Conservation (phyloP, 1,139 yeast genomes). For the Debaryomyces sp. region DNA sequence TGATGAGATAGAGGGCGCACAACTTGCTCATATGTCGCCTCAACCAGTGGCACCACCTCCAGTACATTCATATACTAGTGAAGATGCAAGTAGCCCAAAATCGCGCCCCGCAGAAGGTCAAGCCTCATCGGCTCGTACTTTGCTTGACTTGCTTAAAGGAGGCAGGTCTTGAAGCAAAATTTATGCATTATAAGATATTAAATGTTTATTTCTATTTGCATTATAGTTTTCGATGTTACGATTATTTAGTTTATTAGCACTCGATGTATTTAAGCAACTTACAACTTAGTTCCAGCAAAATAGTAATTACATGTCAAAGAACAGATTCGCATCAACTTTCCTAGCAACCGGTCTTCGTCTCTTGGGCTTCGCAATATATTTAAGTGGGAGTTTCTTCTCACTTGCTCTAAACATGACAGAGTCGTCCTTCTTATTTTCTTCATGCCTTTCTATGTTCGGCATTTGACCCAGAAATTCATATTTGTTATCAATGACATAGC, state of each 20-base stretch:
- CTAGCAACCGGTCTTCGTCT: conserved; percentile 7
- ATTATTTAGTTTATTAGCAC: conserved; percentile 1
- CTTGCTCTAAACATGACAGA: conserved; percentile 3
- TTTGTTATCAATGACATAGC: conserved; percentile 11
- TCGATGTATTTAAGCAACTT: background rate
- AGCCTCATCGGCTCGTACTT: conserved; percentile 16
- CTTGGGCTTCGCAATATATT: background rate
- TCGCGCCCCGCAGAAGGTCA: background rate
- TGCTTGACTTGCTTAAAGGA: conserved; percentile 17
- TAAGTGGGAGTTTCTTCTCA: background rate
- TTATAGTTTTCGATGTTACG: background rate
- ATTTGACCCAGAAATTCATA: background rate
- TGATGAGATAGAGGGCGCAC: conserved; percentile 10
- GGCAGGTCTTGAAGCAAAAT: conserved; percentile 6
- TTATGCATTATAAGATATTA: background rate
- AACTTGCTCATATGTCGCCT: background rate
- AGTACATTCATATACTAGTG: background rate
- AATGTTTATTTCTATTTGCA: background rate
- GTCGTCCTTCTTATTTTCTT: background rate
- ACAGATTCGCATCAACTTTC: conserved; percentile 17
- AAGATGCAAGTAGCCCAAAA: background rate
- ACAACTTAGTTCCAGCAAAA: background rate
- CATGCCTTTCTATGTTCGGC: background rate
- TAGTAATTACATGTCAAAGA: conserved; percentile 16
- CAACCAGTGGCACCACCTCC: background rate